Conservation (phyloP, 2,329 filamentous ascomycete species). For the Talaromyces sp. region DNA sequence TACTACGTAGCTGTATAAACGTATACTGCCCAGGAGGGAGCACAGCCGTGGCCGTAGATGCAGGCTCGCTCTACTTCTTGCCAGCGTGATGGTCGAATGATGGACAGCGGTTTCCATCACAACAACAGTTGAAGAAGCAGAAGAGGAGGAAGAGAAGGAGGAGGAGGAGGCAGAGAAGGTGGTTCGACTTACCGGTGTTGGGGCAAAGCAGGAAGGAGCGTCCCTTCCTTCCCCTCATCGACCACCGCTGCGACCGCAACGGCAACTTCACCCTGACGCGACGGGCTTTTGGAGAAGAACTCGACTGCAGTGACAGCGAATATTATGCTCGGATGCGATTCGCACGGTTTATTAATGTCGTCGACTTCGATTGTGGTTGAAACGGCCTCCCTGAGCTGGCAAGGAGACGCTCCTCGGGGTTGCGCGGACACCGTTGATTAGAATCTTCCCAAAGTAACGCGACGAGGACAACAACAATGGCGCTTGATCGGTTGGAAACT, state of each 20-base stretch:
- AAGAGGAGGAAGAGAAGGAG: background rate
- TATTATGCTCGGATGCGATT: background rate
- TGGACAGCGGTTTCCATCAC: background rate
- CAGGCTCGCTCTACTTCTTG: background rate
- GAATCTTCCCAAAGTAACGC: background rate
- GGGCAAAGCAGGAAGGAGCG: background rate
- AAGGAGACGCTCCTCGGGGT: background rate
- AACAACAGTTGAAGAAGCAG: background rate
- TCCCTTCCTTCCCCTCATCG: conserved; percentile 8
- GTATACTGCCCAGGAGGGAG: background rate
- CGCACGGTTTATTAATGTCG: background rate
- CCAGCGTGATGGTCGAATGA: background rate
- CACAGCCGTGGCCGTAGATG: background rate
- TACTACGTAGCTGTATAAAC: background rate
- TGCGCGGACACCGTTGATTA: background rate
- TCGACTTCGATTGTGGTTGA: background rate
- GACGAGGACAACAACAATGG: background rate
- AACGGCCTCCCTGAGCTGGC: background rate
- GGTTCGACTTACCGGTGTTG: background rate
- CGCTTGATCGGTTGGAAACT: background rate
- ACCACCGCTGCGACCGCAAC: background rate
- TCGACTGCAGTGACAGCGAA: background rate
- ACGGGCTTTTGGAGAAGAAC: background rate
- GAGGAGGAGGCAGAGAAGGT: background rate
- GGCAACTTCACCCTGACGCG: background rate